Conservation (phyloP, 2,329 filamentous ascomycete genomes). For the Malbranchea cinnamomea region DNA sequence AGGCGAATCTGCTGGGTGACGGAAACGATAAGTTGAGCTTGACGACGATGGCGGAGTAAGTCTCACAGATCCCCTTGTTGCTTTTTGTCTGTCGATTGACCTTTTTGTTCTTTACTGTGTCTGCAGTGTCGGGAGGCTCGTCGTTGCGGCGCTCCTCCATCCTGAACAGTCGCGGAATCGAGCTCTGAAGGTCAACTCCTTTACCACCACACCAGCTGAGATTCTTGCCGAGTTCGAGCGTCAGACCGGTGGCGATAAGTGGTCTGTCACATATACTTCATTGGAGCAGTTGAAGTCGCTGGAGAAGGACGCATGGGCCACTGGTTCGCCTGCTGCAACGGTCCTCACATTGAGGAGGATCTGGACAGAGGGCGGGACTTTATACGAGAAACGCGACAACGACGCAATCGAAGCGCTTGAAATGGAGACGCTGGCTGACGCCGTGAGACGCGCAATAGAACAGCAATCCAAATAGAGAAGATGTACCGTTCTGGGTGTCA, state of each 20-base stretch:
- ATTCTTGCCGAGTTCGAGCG: constrained; percentile 54
- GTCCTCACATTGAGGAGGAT: constrained; percentile 50
- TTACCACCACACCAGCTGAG: constrained; percentile 47
- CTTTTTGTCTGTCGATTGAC: neutral
- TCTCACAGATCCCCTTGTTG: constrained; percentile 10
- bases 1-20: constrained; percentile 46
- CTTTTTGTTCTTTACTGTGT: too few species aligned
- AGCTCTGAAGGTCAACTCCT: constrained; percentile 55
- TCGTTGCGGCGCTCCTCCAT: constrained; percentile 46
- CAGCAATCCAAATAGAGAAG: constrained; percentile 1
- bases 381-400: constrained; percentile 57
- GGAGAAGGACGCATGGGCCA: constrained; percentile 46
- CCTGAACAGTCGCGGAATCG: constrained; percentile 39
- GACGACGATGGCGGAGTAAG: constrained; percentile 57
- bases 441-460: constrained; percentile 19
- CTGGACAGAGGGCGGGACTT: constrained; percentile 56
- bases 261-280: constrained; percentile 38
- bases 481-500: too few species aligned
- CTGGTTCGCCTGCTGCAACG: constrained; percentile 37
- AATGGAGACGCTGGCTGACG: constrained; percentile 38
- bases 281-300: constrained; percentile 38
- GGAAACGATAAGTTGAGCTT: constrained; percentile 50
- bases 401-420: constrained; percentile 39
- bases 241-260: constrained; percentile 42
- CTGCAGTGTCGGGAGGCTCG: constrained; percentile 47